A percentile compares a stretch with the other conserved stretches of the same genome.
phyloP scores from a whole-genome alignment of 495 filamentous ascomycete species.

The Penicillium paradoxum region DNA sequence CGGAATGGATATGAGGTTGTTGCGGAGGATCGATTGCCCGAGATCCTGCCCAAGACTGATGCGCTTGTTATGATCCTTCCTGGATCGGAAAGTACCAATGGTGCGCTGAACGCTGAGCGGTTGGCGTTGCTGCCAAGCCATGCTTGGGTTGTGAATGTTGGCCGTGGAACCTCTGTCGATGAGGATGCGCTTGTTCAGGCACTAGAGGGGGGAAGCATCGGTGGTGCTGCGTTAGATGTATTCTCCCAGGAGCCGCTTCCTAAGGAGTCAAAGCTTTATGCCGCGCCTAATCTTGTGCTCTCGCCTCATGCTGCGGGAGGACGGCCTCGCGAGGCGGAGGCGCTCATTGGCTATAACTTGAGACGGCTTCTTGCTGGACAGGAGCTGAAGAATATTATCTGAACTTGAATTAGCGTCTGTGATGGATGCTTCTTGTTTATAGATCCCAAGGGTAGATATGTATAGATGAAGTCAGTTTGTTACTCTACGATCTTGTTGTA shows the following conservation, averaged over 20 bases:
- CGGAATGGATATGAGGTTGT: constrained; percentile 41
- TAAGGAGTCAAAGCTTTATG: constrained; percentile 44
- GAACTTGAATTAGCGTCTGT: neutral
- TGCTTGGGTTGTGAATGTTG: constrained; percentile 63
- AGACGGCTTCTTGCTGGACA: constrained; percentile 48
- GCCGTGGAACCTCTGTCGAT: constrained; percentile 62
- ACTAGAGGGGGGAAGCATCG: constrained; percentile 49
- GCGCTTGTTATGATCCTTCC: constrained; percentile 30
- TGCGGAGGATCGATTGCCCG: constrained; percentile 27
- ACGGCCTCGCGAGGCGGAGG: constrained; percentile 47
- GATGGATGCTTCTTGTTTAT: neutral
- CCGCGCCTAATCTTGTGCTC: constrained; percentile 51
- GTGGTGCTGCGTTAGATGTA: constrained; percentile 60
- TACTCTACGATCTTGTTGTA: neutral
- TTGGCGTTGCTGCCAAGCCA: constrained; percentile 46
- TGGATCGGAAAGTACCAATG: constrained; percentile 21
- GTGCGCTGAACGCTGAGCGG: constrained; percentile 23
- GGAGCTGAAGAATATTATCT: constrained; percentile 49
- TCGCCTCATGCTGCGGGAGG: constrained; percentile 68
- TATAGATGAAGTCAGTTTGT: neutral
- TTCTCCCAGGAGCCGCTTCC: constrained; percentile 52
- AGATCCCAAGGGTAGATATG: neutral
- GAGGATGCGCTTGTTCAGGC: constrained; percentile 63
- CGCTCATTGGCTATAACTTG: constrained; percentile 50
- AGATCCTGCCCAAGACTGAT: constrained; percentile 24